phyloP scores from a whole-genome alignment of 2,329 filamentous ascomycete species.

The Neophaeococcomyces aloes region DNA sequence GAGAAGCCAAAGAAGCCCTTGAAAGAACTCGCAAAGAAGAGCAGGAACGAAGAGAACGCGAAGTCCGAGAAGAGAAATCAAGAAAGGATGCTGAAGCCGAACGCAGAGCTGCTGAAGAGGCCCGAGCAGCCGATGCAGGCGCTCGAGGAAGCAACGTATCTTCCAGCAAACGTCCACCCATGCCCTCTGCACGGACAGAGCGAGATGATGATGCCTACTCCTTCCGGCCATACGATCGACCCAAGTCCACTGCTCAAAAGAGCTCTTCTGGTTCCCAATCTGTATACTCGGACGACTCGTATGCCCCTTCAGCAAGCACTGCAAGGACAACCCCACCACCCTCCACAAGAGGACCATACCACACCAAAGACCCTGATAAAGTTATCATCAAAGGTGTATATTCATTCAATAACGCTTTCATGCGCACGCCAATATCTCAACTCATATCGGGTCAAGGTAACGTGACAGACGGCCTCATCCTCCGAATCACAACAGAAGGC shows the following conservation, averaged over 20 bases:
- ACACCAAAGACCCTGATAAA: conserved; percentile 86
- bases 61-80: conserved; percentile 12
- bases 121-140: conserved; percentile 20
- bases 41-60: conserved; percentile 14
- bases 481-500: conserved; percentile 86
- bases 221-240: conserved; percentile 66
- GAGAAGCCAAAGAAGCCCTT: conserved; percentile 22
- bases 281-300: conserved; percentile 72
- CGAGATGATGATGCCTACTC: conserved; percentile 56
- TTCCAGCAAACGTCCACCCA: conserved; percentile 26
- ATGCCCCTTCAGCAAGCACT: conserved; percentile 74
- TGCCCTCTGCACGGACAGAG: conserved; percentile 30
- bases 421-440: conserved; percentile 81
- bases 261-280: conserved; percentile 52
- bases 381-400: conserved; percentile 92
- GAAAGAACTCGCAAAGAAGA: conserved; percentile 29
- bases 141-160: conserved; percentile 24
- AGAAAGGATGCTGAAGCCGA: conserved; percentile 31
- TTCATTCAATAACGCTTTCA: conserved; percentile 78
- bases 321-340: conserved; percentile 73
- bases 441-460: conserved; percentile 72
- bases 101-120: conserved; percentile 23
- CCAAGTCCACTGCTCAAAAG: conserved; percentile 46
- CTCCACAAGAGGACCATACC: conserved; percentile 66
- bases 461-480: conserved; percentile 83